These are phyloP conservation scores for Aspergillus ellipticus DNA, from an alignment of 495 filamentous ascomycete species.

Conservation along the genomic window DNA sequence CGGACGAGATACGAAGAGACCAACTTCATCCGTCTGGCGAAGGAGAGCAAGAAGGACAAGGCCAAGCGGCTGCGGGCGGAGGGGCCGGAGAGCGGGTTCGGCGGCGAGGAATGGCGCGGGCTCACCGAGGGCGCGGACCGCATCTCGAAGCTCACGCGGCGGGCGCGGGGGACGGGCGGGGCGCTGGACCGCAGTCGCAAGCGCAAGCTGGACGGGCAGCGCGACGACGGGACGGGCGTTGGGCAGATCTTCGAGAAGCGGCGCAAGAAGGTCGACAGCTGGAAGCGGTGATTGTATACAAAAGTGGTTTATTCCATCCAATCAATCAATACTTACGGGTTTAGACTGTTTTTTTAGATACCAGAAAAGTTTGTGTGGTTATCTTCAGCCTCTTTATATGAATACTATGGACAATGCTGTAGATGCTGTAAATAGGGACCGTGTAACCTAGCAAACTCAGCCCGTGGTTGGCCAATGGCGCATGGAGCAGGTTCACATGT, in stretches of 20 bases:
- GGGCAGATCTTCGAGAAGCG: conserved; percentile 72
- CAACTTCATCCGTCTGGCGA: conserved; percentile 81
- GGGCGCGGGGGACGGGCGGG: conserved; percentile 46
- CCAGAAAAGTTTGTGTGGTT: conserved; percentile 2
- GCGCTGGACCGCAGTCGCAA: conserved; percentile 79
- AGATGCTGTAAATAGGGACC: too few species aligned
- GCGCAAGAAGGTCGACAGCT: conserved; percentile 63
- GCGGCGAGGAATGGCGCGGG: conserved; percentile 80
- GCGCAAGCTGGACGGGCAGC: conserved; percentile 59
- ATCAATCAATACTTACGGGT: too few species aligned
- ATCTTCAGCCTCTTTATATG: too few species aligned
- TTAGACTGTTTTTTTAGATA: conserved; percentile 6
- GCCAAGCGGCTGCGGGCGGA: conserved; percentile 47
- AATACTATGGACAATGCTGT: too few species aligned
- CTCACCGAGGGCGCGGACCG: conserved; percentile 75
- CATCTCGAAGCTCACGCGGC: conserved; percentile 67
- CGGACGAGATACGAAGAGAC: conserved; percentile 75
- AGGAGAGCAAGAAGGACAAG: conserved; percentile 72
- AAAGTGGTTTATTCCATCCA: too few species aligned
- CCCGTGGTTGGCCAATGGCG: conserved; percentile 3
- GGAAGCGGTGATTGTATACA: conserved; percentile 38
- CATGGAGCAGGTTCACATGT: too few species aligned
- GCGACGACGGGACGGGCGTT: conserved; percentile 53
- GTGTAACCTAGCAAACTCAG: too few species aligned
- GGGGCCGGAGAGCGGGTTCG: conserved; percentile 55